phyloP scores from a whole-genome alignment of 306 rosid genomes.

The Mucuna pruriens region DNA sequence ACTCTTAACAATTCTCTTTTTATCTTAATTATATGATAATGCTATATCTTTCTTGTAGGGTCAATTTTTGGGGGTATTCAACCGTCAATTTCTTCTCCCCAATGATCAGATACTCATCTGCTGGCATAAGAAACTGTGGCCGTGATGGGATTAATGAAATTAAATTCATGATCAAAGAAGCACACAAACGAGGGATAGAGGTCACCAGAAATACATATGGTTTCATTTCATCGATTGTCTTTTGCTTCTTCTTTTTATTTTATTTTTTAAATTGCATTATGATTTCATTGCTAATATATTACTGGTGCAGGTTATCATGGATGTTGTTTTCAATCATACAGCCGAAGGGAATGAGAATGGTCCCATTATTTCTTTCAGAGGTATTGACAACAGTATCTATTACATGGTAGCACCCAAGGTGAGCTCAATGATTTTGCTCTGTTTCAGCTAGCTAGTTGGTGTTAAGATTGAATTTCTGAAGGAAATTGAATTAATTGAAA shows the following conservation, averaged over 20 bases:
- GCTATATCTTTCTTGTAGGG: conserved; percentile 56
- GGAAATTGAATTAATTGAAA: background rate
- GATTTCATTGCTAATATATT: conserved; percentile 36
- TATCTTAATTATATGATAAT: conserved; percentile 27
- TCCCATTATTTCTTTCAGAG: conserved; percentile 90
- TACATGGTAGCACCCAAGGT: conserved; percentile 99
- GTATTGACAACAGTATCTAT: conserved; percentile 80
- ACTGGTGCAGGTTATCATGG: conserved; percentile 88
- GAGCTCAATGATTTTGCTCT: conserved; percentile 34
- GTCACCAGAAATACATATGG: conserved; percentile 47
- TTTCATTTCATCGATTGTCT: conserved; percentile 1
- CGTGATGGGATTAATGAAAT: conserved; percentile 80
- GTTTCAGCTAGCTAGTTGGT: conserved; percentile 28
- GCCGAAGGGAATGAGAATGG: conserved; percentile 99
- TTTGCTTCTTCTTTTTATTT: background rate
- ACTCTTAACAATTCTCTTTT: background rate
- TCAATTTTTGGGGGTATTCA: conserved; percentile 98
- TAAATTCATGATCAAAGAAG: conserved; percentile 87
- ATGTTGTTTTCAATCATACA: conserved; percentile 97
- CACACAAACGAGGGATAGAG: conserved; percentile 96
- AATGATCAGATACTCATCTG: conserved; percentile 91
- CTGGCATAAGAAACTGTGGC: conserved; percentile 77
- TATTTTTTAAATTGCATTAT: background rate
- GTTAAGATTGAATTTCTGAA: background rate
- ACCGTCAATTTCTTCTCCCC: conserved; percentile 94